Evolutionary conservation across 2,329 filamentous ascomycete species (phyloP), one percentile per base, ranked within the genome.

Genomic region (Beauveria varroae): DNA sequence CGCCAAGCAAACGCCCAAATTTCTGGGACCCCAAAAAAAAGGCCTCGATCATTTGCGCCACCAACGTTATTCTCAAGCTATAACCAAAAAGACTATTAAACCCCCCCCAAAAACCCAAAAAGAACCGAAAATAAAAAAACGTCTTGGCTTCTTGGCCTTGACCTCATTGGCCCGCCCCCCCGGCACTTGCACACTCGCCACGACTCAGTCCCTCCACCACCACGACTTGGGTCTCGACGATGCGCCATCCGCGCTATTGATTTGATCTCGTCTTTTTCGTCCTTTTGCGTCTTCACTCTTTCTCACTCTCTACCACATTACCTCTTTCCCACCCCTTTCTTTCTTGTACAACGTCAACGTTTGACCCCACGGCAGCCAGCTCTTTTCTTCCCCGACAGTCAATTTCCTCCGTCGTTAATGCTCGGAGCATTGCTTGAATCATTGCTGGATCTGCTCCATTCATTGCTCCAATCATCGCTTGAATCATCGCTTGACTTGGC

Each of bases 161-260:
- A 14, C 49, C 40, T 46, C 47, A 60, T 53, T 60, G 57, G 57
- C 40, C 26, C 26, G 49, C 28, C 12, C 26, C 49, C 34, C 57
- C 57, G 57, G 57, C 40, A 52, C 57, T 60, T 52, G 18, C 34
- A 34, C 57, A 47, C 10, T 59, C 57, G 28, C 57, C 57, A 53
- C 57, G 57, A 60, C 57, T 60, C 57, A 53, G 34, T 37, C n/a
- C 22, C 28, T n/a, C 43, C 37, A 6, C 47, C 12, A 43, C 43
- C 46, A 58, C 46, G 24, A 43, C 34, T 24, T 58, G 56, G 44
- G 55, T 22, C 55, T 50, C 46, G 55, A 57, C 44, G 49, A 60
- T 52, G 46, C 57, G 57, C 57, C 57, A 53, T 53, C 57, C 57
- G 40, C 57, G 40, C 49, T 60, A 60, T 53, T 60, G 49, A 57